A percentile compares a stretch with the other conserved stretches of the same genome.
Evolutionary conservation across 306 rosid species (phyloP).

Genomic region (Pyrus pyrifolia): DNA sequence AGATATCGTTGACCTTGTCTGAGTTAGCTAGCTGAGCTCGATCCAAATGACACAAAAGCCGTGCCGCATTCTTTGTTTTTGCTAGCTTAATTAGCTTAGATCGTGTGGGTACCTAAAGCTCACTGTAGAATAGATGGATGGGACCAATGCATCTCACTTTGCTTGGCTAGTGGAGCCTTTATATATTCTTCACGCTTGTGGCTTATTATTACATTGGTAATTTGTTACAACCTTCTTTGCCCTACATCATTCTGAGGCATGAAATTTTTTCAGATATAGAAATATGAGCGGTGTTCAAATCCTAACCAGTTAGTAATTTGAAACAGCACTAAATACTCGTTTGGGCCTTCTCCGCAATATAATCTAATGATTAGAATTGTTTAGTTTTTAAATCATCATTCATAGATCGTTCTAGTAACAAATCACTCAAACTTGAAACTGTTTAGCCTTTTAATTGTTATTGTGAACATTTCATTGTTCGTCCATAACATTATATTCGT

Average conservation of each 20-base stretch:
- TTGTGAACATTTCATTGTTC: not conserved
- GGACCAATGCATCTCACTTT: slow-evolving; percentile 45
- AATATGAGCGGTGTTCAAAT: not conserved
- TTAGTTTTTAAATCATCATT: not conserved
- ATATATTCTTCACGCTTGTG: slow-evolving; percentile 9
- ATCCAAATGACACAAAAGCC: not conserved
- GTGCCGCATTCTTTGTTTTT: not conserved
- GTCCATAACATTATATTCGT: too few relatives aligned
- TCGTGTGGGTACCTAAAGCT: not conserved
- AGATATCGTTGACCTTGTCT: not conserved
- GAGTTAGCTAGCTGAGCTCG: not conserved
- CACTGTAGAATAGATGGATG: not conserved
- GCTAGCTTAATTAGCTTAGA: not conserved
- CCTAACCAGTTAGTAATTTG: not conserved
- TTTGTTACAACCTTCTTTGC: slow-evolving; percentile 13
- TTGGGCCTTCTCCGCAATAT: too few relatives aligned
- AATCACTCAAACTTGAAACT: not conserved
- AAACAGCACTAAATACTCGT: not conserved
- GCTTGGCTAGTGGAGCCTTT: slow-evolving; percentile 36
- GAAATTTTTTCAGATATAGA: not conserved
- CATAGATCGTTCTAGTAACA: too few relatives aligned
- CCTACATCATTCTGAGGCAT: not conserved
- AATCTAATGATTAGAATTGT: not conserved
- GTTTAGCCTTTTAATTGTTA: too few relatives aligned
- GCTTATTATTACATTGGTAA: not conserved